phyloP scores from a whole-genome alignment of 1,284 basidiomycete genomes.

The Marasmius tenuissimus region DNA sequence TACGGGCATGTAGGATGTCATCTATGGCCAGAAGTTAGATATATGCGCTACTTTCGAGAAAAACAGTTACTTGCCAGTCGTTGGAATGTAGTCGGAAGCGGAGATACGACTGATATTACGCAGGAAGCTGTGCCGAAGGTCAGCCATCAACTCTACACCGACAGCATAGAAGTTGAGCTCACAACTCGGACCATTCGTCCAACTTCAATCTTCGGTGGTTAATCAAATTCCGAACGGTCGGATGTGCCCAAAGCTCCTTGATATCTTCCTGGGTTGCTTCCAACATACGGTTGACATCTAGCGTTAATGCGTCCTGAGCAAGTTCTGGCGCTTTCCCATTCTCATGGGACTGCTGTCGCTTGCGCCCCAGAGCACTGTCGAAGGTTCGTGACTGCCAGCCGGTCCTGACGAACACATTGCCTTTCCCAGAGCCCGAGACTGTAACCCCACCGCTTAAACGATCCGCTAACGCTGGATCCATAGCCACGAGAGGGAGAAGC shows the following conservation, averaged over 20 bases:
- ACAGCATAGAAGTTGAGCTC: slow-evolving; percentile 31
- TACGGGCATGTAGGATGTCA: slow-evolving; percentile 80
- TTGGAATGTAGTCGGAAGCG: slow-evolving; percentile 65
- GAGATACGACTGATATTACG: slow-evolving; percentile 70
- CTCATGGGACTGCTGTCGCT: slow-evolving; percentile 25
- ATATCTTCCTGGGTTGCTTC: slow-evolving; percentile 61
- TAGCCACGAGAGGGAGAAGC: slow-evolving; percentile 58
- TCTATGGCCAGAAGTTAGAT: slow-evolving; percentile 44
- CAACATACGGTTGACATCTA: slow-evolving; percentile 60
- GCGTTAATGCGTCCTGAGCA: slow-evolving; percentile 53
- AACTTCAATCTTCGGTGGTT: slow-evolving; percentile 68
- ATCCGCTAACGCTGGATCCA: slow-evolving; percentile 64
- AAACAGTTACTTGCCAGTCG: slow-evolving; percentile 49
- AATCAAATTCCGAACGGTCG: slow-evolving; percentile 65
- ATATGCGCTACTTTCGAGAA: slow-evolving; percentile 25
- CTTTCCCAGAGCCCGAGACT: slow-evolving; percentile 69
- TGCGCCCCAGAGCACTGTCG: slow-evolving; percentile 45
- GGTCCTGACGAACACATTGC: slow-evolving; percentile 71
- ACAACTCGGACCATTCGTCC: slow-evolving; percentile 86
- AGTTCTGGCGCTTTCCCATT: slow-evolving; percentile 30
- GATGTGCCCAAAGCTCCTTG: slow-evolving; percentile 66
- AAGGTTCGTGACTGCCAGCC: slow-evolving; percentile 74
- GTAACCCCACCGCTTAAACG: slow-evolving; percentile 70
- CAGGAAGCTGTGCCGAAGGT: slow-evolving; percentile 56
- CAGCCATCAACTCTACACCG: slow-evolving; percentile 10